Evolutionary conservation across 2,329 filamentous ascomycete species (phyloP).

Genomic region (Talaromyces sp.): DNA sequence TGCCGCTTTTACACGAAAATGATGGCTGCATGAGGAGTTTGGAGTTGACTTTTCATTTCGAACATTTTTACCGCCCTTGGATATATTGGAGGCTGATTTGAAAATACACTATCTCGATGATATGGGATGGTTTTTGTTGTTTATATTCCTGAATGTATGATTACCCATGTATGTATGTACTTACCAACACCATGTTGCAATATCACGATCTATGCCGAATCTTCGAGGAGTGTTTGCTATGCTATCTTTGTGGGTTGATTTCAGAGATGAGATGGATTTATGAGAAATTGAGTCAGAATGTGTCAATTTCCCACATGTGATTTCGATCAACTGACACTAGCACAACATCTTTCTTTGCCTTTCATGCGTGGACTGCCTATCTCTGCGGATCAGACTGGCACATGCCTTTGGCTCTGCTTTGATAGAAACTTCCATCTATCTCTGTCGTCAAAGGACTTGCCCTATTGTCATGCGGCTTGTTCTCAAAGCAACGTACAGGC

Average conservation of each 20-base stretch:
- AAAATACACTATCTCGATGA: background rate
- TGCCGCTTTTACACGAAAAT: background rate
- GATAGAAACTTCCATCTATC: background rate
- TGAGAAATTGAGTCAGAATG: background rate
- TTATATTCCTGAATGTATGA: constrained; percentile 1
- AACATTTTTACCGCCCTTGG: background rate
- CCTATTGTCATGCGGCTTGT: background rate
- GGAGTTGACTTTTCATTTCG: background rate
- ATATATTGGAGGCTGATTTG: background rate
- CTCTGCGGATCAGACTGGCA: background rate
- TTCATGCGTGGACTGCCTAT: background rate
- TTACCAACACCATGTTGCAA: background rate
- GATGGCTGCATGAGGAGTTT: background rate
- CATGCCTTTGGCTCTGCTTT: background rate
- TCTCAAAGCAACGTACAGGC: background rate
- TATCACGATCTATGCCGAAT: background rate
- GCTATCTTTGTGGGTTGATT: background rate
- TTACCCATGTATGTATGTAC: constrained; percentile 12
- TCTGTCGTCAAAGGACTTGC: background rate
- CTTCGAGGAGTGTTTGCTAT: background rate
- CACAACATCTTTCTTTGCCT: background rate
- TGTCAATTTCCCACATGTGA: background rate
- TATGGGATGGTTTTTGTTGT: background rate
- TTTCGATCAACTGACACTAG: background rate
- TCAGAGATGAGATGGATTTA: background rate